A percentile compares a stretch with the other conserved stretches of the same genome.
These are phyloP conservation scores for Camillea tinctor DNA, from an alignment of 2,329 filamentous ascomycete genomes.

Conservation along the genomic window DNA sequence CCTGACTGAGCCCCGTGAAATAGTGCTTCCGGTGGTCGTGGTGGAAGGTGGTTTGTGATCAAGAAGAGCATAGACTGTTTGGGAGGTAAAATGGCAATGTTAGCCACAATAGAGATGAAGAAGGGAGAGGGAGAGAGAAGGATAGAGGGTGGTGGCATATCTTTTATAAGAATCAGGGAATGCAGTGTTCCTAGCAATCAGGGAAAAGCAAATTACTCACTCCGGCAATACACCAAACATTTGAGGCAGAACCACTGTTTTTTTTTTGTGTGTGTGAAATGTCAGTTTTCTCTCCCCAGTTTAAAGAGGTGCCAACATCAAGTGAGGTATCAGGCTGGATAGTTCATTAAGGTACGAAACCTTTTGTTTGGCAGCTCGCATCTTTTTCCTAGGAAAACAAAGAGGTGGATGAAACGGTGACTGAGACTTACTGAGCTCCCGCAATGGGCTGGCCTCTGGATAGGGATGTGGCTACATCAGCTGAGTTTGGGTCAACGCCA, in stretches of 20 bases:
- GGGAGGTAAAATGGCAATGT: too few relatives aligned
- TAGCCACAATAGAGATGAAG: too few relatives aligned
- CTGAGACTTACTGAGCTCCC: neutral
- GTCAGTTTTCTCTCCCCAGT: neutral
- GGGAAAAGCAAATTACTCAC: neutral
- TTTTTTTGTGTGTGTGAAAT: too few relatives aligned
- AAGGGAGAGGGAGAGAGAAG: too few relatives aligned
- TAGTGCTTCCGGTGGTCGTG: too few relatives aligned
- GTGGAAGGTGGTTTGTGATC: too few relatives aligned
- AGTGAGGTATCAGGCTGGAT: neutral
- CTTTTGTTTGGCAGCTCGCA: too few relatives aligned
- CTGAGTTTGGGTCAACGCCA: neutral
- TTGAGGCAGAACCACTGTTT: neutral
- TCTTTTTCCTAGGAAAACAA: neutral
- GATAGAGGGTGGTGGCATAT: neutral
- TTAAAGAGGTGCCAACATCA: neutral
- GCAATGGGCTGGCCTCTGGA: neutral
- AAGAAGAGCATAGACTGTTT: too few relatives aligned
- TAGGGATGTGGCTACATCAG: neutral
- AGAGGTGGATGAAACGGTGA: neutral
- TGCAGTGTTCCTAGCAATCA: neutral
- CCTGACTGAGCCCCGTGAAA: too few relatives aligned
- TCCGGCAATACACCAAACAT: neutral
- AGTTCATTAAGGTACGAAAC: neutral
- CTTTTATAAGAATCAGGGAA: neutral